A percentile compares a stretch with the other conserved stretches of the same genome.
Conservation (phyloP, 139 green algal genomes). For the Mychonastes homosphaera region DNA sequence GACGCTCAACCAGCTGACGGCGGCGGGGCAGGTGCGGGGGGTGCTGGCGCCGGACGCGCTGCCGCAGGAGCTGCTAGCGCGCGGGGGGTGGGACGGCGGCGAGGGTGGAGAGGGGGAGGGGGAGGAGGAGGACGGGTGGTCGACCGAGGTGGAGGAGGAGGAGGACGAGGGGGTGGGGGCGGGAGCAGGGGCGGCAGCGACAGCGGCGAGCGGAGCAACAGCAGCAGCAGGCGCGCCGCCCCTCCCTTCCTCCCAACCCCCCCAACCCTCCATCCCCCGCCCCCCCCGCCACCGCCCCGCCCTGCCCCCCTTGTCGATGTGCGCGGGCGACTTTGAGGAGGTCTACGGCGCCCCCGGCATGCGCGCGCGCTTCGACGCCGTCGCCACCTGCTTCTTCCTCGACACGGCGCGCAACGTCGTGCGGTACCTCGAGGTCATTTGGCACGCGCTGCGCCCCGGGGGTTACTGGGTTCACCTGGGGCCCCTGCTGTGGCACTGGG, state of each 20-base stretch:
- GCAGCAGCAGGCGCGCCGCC: too few relatives aligned
- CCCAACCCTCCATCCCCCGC: too few relatives aligned
- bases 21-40: slow-evolving; percentile 58
- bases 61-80: slow-evolving; percentile 35
- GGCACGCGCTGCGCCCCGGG: slow-evolving; percentile 33
- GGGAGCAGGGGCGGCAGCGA: too few relatives aligned
- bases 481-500: slow-evolving; percentile 94
- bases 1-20: slow-evolving; percentile 58
- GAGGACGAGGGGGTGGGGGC: slow-evolving; percentile 1
- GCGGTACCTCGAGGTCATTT: slow-evolving; percentile 74
- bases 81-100: not conserved
- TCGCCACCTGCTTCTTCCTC: slow-evolving; percentile 96
- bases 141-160: too few relatives aligned
- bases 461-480: slow-evolving; percentile 87
- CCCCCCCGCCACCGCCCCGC: slow-evolving; percentile 15
- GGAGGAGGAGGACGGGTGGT: not conserved
- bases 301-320: slow-evolving; percentile 87
- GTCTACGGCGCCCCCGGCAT: slow-evolving; percentile 60
- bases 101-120: not conserved
- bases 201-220: too few relatives aligned
- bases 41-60: slow-evolving; percentile 62
- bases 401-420: slow-evolving; percentile 98
- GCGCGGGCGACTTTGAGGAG: slow-evolving; percentile 91
- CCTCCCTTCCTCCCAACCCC: too few relatives aligned
- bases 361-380: slow-evolving; percentile 62